Base-by-base conservation (phyloP, 805 yeast genomes). In the Metschnikowia bowlesiae region DNA sequence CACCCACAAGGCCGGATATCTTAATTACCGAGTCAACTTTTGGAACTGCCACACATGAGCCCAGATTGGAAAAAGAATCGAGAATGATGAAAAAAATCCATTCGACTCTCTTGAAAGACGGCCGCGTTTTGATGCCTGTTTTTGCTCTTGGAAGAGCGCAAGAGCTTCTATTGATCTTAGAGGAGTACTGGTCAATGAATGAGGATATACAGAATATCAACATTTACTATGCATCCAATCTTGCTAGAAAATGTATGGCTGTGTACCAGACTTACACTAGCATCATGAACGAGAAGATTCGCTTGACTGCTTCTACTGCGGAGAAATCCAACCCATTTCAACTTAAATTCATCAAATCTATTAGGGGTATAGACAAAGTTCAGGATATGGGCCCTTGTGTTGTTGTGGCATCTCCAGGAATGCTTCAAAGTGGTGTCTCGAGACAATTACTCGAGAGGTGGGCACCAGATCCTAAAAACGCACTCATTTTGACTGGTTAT, bases 71-170 rank as follows among this genome's bases (percentile, higher is more conserved):
- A 53, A 85, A 91, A 65, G 99, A 94, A 66, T 74, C 80, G 11
- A 80, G 91, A 58, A 72, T 94, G 53, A 88, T 96, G 7, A 84
- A 83, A 43, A 68, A 89, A 35, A 88, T 94, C 22, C 97, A 94
- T 60, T 79, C 88, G 0, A 89, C 97, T 0, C 71, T 94, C 6
- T 70, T 78, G 29, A 87, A 87, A 59, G 98, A 97, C 38, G 99
- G 99, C 1, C 77, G 97, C 51, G 91, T 92, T 14, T 70, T 94
- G 46, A 69, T 94, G 63, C 99, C 99, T 0, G 97, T 91, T 3
- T 94, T 94, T 69, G 97, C 99, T 0, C 76, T 94, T 32, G 99
- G 99, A 33, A 84, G 96, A 57, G 97, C 99, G 0, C 99, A 94
- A 64, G 99, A 94, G 64, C 75, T 94, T 36, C 74, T 94, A 62